These are phyloP conservation scores for Heterobasidion annosum DNA, from an alignment of 1,284 basidiomycete species.

Conservation along the genomic window DNA sequence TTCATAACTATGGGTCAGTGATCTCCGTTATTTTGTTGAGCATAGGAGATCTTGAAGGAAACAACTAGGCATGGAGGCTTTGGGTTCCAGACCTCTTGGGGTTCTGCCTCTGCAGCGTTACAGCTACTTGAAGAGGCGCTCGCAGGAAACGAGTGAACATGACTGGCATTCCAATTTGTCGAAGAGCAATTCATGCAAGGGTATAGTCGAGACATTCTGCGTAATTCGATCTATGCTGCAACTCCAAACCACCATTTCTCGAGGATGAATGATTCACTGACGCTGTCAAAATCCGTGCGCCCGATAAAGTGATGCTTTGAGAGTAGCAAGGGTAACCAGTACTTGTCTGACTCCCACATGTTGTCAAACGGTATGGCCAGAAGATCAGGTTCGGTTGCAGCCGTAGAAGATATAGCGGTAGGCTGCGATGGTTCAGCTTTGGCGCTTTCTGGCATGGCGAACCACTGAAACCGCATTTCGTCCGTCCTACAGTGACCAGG, in stretches of 20 bases:
- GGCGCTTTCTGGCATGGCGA: constrained; percentile 22
- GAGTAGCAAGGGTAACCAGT: constrained; percentile 53
- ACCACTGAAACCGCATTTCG: constrained; percentile 68
- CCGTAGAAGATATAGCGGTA: neutral
- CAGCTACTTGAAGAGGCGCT: constrained; percentile 42
- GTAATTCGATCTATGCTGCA: no score
- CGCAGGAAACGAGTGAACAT: neutral
- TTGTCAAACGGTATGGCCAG: constrained; percentile 39
- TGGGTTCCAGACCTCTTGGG: constrained; percentile 39
- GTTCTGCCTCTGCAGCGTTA: constrained; percentile 34
- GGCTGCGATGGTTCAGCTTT: neutral
- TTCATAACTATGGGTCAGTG: constrained; percentile 39
- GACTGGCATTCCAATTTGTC: no score
- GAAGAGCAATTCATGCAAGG: no score
- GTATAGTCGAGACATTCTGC: no score
- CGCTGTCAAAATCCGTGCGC: constrained; percentile 41
- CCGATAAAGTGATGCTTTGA: constrained; percentile 39
- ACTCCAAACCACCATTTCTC: constrained; percentile 49
- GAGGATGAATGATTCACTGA: constrained; percentile 23
- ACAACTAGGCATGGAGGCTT: constrained; percentile 31
- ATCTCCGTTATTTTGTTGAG: no score
- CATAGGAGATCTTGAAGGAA: no score
- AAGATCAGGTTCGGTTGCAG: constrained; percentile 8
- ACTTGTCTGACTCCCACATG: constrained; percentile 60
- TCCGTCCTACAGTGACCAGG: constrained; percentile 35